Base-by-base conservation (phyloP, 257 asterid genomes). In the Solanum ossicruentum region DNA sequence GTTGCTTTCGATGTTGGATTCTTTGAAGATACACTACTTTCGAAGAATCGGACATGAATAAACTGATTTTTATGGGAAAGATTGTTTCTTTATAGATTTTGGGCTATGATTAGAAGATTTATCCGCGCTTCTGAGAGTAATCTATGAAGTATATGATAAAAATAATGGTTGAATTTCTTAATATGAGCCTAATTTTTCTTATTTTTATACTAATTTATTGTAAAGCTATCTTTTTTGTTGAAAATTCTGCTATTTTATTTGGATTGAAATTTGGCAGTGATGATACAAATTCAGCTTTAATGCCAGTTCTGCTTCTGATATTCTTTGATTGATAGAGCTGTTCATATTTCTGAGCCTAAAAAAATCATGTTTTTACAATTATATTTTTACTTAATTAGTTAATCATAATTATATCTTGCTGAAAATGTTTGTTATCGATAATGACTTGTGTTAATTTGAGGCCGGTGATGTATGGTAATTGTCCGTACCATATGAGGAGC, bases 301-400 rank as follows among this genome's bases (percentile, higher is more conserved):
- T 81, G 98, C 98, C 98, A 96, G 98, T 96, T 96, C 98, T 95
- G 98, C 99, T 95, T 95, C 99, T 90, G 99, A 95, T 85, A 81
- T 91, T 90, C 90, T 92, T 73, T 95, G 99, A 96, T 96, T 69
- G 98, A 95, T 61, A 94, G 88, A 93, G 99, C 98, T 96, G 98
- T 90, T 41, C 71, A 81, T 67, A 23, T 84, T 77, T 87, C 95
- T 92, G 97, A 95, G 95, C 93, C 92, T 84, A 12, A 1, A 45
- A 45, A 11, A 45, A 6, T 45, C 15, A 12, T 10, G 41, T 12
- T 75, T 51, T 72, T 72, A 1, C 18, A n/a, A 8, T 7, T 67
- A 32, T 0, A 3, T 3, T 66, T 12, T 32, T 75, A 20, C 11
- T 3, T 39, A 12, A 12, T 28, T 65, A 26, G 11, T 63, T 63